phyloP scores from a whole-genome alignment of 495 filamentous ascomycete genomes.

The Staphylotrichum longicolle region DNA sequence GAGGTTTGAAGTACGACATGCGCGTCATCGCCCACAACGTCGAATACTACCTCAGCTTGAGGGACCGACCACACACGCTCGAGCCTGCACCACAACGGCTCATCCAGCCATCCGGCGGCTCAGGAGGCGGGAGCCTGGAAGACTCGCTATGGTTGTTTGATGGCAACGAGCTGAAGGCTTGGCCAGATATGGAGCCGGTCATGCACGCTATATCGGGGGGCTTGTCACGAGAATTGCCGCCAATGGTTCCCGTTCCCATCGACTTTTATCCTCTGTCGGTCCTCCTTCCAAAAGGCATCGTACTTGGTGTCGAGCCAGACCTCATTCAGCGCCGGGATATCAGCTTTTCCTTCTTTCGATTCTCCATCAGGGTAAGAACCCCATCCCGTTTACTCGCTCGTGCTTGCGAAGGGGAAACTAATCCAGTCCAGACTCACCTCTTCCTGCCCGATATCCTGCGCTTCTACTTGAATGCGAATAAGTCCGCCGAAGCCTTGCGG shows the following conservation, averaged over 20 bases:
- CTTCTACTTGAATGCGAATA: slow-evolving; percentile 67
- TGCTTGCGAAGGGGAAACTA: slow-evolving; percentile 6
- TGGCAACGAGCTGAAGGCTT: slow-evolving; percentile 75
- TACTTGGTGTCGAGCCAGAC: slow-evolving; percentile 88
- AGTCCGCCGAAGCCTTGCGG: slow-evolving; percentile 69
- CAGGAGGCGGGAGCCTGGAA: slow-evolving; percentile 55
- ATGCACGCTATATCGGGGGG: slow-evolving; percentile 64
- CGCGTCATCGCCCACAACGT: slow-evolving; percentile 91
- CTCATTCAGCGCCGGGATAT: slow-evolving; percentile 86
- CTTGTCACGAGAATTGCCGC: slow-evolving; percentile 56
- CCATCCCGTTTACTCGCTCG: too few species aligned
- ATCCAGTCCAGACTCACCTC: slow-evolving; percentile 64
- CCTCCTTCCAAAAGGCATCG: slow-evolving; percentile 76
- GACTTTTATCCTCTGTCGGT: slow-evolving; percentile 97
- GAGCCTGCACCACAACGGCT: slow-evolving; percentile 28
- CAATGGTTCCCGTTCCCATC: slow-evolving; percentile 60
- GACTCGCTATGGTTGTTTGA: slow-evolving; percentile 97
- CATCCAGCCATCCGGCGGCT: slow-evolving; percentile 28
- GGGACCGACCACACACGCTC: slow-evolving; percentile 64
- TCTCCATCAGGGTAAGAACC: slow-evolving; percentile 65
- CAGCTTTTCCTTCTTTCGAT: slow-evolving; percentile 81
- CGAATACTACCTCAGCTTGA: slow-evolving; percentile 89
- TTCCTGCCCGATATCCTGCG: slow-evolving; percentile 86
- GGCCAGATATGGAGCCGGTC: slow-evolving; percentile 89
- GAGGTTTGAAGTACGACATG: slow-evolving; percentile 95